Evolutionary conservation across 1,284 basidiomycete genomes (phyloP), one percentile per base, ranked within the genome.

Genomic region (Cutaneotrichosporon spelunceum): DNA sequence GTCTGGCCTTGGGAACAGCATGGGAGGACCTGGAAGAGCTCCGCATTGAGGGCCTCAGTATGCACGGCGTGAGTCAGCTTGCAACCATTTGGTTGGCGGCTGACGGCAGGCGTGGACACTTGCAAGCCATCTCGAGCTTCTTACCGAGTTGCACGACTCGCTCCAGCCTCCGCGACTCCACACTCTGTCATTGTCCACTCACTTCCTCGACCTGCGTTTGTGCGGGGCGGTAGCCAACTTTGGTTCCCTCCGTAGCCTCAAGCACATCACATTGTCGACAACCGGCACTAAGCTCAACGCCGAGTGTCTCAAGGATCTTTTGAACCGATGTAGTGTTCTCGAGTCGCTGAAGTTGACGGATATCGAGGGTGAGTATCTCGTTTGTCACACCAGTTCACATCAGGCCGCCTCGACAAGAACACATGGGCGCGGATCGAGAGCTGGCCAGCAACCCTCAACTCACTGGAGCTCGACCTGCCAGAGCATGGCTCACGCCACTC

Each of bases 331-430:
- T 53, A 52, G 50, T 7, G 58, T 42, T 4, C 57, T 74, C 19
- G 57, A 67, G 54, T 63, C 58, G 7, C 49, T 74, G 27, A 44
- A 36, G 7, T 57, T 74, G 23, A 57, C 62, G 34, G 68, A 68
- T 23, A 57, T 72, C 6, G 69, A 72, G 57, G 71, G 71, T 68
- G 54, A 33, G 53, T n/a, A 29, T 13, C 16, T 0, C 0, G 4
- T 16, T 2, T 1, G 4, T 36, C 2, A 14, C 11, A 42, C 6
- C 14, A 29, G 44, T 47, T 56, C 36, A 64, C 58, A 30, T 4
- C 45, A 73, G 70, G 72, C 44, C 71, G 70, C 11, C 60, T 74
- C 10, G 68, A 67, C 42, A 70, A 70, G 57, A 66, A 68, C 56
- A 68, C 71, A 1, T 74, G 72, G 72, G 53, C 49, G 0, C 33